These are phyloP conservation scores for Pontederia crassipes DNA, from an alignment of 176 grass and related monocot genomes.

Conservation along the genomic window DNA sequence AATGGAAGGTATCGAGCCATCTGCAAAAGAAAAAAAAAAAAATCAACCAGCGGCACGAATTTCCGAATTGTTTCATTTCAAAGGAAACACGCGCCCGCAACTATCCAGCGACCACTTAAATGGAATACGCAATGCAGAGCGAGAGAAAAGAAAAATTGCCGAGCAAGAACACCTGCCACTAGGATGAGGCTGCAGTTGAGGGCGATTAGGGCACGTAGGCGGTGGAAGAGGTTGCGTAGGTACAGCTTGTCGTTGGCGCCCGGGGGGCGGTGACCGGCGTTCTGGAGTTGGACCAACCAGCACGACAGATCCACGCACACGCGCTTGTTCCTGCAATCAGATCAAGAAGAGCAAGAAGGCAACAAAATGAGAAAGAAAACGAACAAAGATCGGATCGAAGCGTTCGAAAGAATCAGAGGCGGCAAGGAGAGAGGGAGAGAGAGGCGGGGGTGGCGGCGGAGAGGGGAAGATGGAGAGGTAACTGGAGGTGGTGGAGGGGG, in stretches of 20 bases:
- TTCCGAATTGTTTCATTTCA: too few relatives aligned
- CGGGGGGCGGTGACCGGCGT: constrained; percentile 30
- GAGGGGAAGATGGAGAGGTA: constrained; percentile 1
- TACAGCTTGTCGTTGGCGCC: constrained; percentile 70
- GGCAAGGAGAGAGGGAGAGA: not conserved
- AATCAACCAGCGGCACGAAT: too few relatives aligned
- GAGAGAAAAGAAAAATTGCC: not conserved
- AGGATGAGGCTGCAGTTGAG: constrained; percentile 88
- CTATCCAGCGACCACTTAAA: not conserved
- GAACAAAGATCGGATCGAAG: not conserved
- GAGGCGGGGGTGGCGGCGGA: not conserved
- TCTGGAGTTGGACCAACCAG: constrained; percentile 75
- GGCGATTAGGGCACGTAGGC: constrained; percentile 77
- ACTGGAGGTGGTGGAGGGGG: constrained; percentile 88
- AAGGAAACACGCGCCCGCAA: not conserved
- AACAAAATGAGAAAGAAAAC: constrained; percentile 2
- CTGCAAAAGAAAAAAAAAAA: constrained; percentile 29
- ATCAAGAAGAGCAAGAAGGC: not conserved
- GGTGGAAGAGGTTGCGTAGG: constrained; percentile 74
- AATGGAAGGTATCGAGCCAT: constrained; percentile 89
- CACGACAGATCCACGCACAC: constrained; percentile 91
- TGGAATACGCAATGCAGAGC: not conserved
- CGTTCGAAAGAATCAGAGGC: not conserved
- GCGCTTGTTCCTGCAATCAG: constrained; percentile 62
- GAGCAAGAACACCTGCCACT: constrained; percentile 37